Conservation (phyloP, 345 rosid species). For the Bretschneidera sinensis region DNA sequence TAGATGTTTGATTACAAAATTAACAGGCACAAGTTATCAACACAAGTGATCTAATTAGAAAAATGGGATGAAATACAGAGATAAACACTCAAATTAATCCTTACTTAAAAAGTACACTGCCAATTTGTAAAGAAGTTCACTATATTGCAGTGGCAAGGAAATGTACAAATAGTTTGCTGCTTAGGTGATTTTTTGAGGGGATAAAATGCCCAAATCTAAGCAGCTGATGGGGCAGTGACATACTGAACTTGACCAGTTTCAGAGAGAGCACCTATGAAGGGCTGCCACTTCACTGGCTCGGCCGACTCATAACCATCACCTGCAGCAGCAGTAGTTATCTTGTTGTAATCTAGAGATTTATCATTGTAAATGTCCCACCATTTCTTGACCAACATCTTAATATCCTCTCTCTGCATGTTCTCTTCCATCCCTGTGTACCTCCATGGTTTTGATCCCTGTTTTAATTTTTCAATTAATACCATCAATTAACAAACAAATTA, state of each 20-base stretch:
- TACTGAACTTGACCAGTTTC: constrained; percentile 47
- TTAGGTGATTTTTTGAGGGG: too few relatives aligned
- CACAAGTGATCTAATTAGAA: too few relatives aligned
- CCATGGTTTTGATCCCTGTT: constrained; percentile 93
- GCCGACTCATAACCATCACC: constrained; percentile 1
- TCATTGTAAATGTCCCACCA: constrained; percentile 89
- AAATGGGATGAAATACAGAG: too few relatives aligned
- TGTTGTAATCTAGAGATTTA: constrained; percentile 49
- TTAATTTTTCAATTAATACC: too few relatives aligned
- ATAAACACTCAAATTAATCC: too few relatives aligned
- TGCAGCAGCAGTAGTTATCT: background rate
- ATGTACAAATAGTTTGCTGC: too few relatives aligned
- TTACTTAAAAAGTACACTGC: too few relatives aligned
- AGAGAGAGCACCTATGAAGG: constrained; percentile 49
- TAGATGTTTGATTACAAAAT: too few relatives aligned
- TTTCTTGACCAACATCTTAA: constrained; percentile 61
- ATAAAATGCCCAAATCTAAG: too few relatives aligned
- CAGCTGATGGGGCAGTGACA: constrained; percentile 78
- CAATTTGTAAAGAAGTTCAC: too few relatives aligned
- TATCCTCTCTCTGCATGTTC: constrained; percentile 78
- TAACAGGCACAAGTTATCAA: too few relatives aligned
- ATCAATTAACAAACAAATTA: background rate
- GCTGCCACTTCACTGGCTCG: constrained; percentile 31
- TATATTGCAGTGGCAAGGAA: too few relatives aligned
- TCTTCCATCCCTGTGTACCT: constrained; percentile 79